Percentiles rank a stretch among this genome's conserved stretches.
These are phyloP conservation scores for Galerina marginata DNA, from an alignment of 768 basidiomycete genomes.

Conservation along the genomic window DNA sequence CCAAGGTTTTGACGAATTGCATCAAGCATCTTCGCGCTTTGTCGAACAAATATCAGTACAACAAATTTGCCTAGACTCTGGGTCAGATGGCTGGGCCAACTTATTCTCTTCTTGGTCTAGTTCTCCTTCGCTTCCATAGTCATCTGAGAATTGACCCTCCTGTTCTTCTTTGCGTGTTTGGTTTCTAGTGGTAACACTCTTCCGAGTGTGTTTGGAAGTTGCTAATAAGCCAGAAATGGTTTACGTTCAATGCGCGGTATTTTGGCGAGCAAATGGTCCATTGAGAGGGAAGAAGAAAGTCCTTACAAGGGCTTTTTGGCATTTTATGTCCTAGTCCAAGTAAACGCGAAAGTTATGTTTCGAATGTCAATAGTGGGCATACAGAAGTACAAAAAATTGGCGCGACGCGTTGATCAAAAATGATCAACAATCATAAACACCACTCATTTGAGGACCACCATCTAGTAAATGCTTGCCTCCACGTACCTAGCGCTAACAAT, in stretches of 20 bases:
- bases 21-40: neutral
- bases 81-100: neutral
- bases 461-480: slow-evolving; percentile 1
- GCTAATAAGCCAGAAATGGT: neutral
- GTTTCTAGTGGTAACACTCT: neutral
- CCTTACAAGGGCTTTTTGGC: slow-evolving; percentile 5
- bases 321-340: neutral
- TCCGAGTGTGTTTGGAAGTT: neutral
- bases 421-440: neutral
- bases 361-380: neutral
- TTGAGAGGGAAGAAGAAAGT: neutral
- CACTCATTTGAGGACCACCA: neutral
- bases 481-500: slow-evolving; percentile 45
- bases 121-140: neutral
- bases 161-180: neutral
- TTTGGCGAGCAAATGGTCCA: neutral
- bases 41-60: neutral
- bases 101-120: neutral
- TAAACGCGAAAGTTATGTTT: neutral
- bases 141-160: neutral
- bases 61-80: neutral
- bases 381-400: neutral
- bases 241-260: neutral
- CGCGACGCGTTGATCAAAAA: neutral
- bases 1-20: neutral